Base-by-base conservation (phyloP, 129 eudicot species). In the Ambrosia artemisiifolia region DNA sequence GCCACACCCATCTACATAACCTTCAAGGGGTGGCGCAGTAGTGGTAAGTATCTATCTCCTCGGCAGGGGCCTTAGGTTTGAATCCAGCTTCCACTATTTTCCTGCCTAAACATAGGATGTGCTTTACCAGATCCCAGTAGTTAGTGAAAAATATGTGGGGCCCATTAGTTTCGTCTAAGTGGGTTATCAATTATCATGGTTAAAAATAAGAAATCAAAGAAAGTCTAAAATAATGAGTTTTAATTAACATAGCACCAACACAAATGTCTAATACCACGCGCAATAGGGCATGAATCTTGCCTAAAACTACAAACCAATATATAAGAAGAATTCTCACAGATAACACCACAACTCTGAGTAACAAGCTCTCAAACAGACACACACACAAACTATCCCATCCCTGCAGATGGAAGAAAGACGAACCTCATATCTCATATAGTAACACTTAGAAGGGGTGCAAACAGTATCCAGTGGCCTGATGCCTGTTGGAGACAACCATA, bases 401-500 rank as follows among this genome's bases (percentile, higher is more conserved):
- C 84, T 76, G 84, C 77, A 63, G 43, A 61, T 50, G 70, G 67
- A 77, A 77, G 71, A 79, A 63, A 81, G 71, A 81, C 86, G 80
- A 86, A 87, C 87, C 78, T 74, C 83, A 82, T 86, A 80, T 11
- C 64, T 75, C 81, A 81, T 83, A 88, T 85, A 85, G 83, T 67
- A 72, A 81, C 83, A 86, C 96, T 36, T 36, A 36, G 43, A 5
- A 36, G 40, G 83, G 83, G 72, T 81, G 73, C 80, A 67, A 51
- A 78, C 53, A 50, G 73, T 63, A 76, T 70, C 91, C 85, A 75
- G 91, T 84, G 89, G 88, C 93, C 86, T 82, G 85, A 83, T 72
- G 86, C 91, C 87, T 62, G 72, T 78, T 68, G 84, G 87, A 85
- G 83, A 78, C 86, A 84, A 81, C 75, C 30, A 80, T 57, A 81